Conservation (phyloP, 768 basidiomycete species). For the Mycena rebaudengoi region DNA sequence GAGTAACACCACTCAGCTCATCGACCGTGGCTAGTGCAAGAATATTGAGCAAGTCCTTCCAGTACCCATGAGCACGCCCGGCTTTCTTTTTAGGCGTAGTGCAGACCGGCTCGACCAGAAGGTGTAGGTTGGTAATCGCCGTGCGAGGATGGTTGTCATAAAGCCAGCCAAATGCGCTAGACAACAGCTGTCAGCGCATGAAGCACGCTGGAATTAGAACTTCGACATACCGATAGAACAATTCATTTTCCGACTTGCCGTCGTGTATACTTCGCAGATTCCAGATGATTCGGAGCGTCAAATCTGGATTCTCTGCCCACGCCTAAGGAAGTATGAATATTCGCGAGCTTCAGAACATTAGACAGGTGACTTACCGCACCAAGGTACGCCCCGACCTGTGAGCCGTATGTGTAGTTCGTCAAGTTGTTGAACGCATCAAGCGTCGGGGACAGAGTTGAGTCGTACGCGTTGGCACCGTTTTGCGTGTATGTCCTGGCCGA, state of each 20-base stretch:
- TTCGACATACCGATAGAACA: slow-evolving; percentile 60
- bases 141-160: slow-evolving; percentile 75
- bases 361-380: slow-evolving; percentile 25
- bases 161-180: slow-evolving; percentile 72
- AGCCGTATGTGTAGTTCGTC: slow-evolving; percentile 29
- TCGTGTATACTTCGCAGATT: slow-evolving; percentile 74
- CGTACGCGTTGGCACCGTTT: slow-evolving; percentile 61
- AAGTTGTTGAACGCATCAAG: slow-evolving; percentile 68
- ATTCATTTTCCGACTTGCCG: slow-evolving; percentile 67
- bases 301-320: slow-evolving; percentile 64
- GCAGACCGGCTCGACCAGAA: slow-evolving; percentile 63
- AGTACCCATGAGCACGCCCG: slow-evolving; percentile 64
- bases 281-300: slow-evolving; percentile 77
- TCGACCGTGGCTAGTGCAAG: slow-evolving; percentile 65
- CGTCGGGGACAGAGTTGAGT: slow-evolving; percentile 57
- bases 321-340: slow-evolving; percentile 33
- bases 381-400: slow-evolving; percentile 46
- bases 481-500: slow-evolving; percentile 55
- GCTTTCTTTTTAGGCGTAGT: slow-evolving; percentile 35
- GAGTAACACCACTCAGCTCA: slow-evolving; percentile 46
- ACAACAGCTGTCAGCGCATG: neutral
- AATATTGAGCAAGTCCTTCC: slow-evolving; percentile 80
- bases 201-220: neutral
- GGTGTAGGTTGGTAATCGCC: slow-evolving; percentile 66
- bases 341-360: neutral